Base-by-base conservation (phyloP, 768 basidiomycete species). In the Austroboletus eburneus region DNA sequence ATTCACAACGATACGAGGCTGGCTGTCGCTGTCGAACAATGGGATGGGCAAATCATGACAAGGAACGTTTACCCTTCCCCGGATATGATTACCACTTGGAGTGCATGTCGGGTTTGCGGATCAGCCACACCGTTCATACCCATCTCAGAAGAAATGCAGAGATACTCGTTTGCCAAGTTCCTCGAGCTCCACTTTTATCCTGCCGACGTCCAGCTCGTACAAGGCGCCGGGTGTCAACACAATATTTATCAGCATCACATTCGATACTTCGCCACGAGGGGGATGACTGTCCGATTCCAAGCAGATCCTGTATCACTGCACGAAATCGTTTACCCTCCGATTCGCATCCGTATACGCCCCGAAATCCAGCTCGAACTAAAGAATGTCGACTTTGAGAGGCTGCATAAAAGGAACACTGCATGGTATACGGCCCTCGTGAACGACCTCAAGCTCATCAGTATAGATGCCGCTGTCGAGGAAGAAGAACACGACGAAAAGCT, bases 161-260 rank as follows among this genome's bases (percentile, higher is more conserved):
- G 85, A 46, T 92, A 95, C 62, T 97, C 94, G 5, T 95, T 97
- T 63, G 91, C 87, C 29, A 94, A 96, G 57, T 98, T 95, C 65
- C 77, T 99, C 23, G 95, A 99, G 62, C 80, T 95, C 22, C 88
- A 92, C 61, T 97, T 97, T 66, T 96, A 98, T 67, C 93, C 92
- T 24, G 81, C 91, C 27, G 82, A 90, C 52, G 83, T 93, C 58
- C 77, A 82, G 57, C 72, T 91, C 39, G 81, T 91, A n/a, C 85
- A 83, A 57, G 91, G 88, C 9, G 90, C 91, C 25, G 85, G 85
- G 4, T 98, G 96, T 61, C 79, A 86, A 46, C 96, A 99, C 67
- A 96, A 98, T 62, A 89, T 93, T 48, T 95, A 92, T 60, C 81
- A 85, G 50, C 84, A 94, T 57, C 94, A 98, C 57, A 81, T 91